phyloP scores from a whole-genome alignment of 1,139 yeast genomes.

The Pneumocystis wakefieldiae region DNA sequence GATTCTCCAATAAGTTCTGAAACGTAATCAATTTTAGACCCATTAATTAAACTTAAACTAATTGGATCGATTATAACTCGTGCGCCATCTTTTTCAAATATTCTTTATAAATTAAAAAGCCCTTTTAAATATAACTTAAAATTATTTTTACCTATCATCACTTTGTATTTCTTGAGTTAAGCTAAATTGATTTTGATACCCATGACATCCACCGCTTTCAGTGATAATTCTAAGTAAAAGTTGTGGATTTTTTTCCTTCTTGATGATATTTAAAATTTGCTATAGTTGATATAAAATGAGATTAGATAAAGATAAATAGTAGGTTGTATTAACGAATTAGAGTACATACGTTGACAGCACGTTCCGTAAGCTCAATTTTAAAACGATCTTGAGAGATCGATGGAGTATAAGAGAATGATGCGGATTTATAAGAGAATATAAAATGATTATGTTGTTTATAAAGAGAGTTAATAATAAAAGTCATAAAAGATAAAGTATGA shows the following conservation, averaged over 20 bases:
- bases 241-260: conserved; percentile 30
- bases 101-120: neutral
- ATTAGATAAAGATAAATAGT: neutral
- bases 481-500: too few relatives aligned
- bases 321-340: too few relatives aligned
- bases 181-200: conserved; percentile 75
- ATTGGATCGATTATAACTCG: conserved; percentile 63
- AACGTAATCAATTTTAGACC: conserved; percentile 75
- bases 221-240: conserved; percentile 64
- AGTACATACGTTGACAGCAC: too few relatives aligned
- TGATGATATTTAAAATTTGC: conserved; percentile 11
- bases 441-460: too few relatives aligned
- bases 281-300: neutral
- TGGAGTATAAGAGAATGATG: too few relatives aligned
- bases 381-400: too few relatives aligned
- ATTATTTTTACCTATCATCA: conserved; percentile 21
- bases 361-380: too few relatives aligned
- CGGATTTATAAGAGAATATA: too few relatives aligned
- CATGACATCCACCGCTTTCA: conserved; percentile 97
- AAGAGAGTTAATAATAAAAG: too few relatives aligned
- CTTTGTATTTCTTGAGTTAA: conserved; percentile 34
- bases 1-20: conserved; percentile 90
- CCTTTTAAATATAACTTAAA: neutral
- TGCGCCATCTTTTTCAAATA: conserved; percentile 56
- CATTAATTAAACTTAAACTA: conserved; percentile 67